Base-by-base conservation (phyloP, 768 basidiomycete genomes). In the Sutorius australiensis region DNA sequence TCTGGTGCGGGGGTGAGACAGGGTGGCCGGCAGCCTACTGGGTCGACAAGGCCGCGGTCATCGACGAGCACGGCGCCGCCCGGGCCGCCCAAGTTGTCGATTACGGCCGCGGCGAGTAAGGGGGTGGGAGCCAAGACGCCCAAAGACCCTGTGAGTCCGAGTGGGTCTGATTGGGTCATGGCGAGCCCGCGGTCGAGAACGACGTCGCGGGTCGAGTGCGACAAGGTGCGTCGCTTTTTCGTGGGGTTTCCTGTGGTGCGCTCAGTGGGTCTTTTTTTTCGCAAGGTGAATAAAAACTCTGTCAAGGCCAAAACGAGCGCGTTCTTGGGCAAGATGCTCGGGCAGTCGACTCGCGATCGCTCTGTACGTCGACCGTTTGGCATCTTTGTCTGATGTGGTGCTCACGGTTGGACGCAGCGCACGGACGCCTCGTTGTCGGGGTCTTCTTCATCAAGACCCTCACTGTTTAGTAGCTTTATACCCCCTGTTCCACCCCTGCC, bases 291-390 rank as follows among this genome's bases (percentile, higher is more conserved):
- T 11, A 89, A 80, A 66, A 78, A 81, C 11, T 83, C 88, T 6
- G 84, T 92, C 52, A 73, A 87, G 56, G 79, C 82, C 34, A 92
- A 89, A 67, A 89, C 88, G n/a, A 87, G 80, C 61, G 87, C 87
- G 42, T 84, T 92, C 65, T 75, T 87, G 57, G 88, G 87, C 3
- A 90, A 84, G 70, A 86, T 92, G 83, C 71, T 86, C 36, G 87
- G 88, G 4, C 80, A 84, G 60, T 76, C 72, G 44, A 76, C 81
- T 30, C 77, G 87, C 45, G 87, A 89, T 66, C 81, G 86, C 69
- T 83, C 83, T 49, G 87, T 89, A 69, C 66, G 78, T 68, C 57
- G 46, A 40, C 34, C 10, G 7, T 21, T 56, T 21, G 8, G 17
- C 32, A 2, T 53, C 24, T 27, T 49, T 50, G 36, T 44, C 27